phyloP scores from a whole-genome alignment of 257 asterid species.

The Cinchona pubescens region DNA sequence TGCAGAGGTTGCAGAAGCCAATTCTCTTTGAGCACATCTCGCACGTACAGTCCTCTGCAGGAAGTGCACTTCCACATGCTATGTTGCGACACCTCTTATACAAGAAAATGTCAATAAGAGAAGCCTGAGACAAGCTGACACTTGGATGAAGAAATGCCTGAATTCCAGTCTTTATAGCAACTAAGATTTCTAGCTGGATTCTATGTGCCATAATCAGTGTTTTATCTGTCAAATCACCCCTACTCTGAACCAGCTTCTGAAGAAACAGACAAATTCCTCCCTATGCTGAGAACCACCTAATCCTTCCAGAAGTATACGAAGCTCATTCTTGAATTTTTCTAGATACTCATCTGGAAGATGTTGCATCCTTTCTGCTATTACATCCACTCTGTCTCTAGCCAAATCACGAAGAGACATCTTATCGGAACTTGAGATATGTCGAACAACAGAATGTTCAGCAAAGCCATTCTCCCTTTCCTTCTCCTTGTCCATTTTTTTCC shows the following conservation, averaged over 20 bases:
- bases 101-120: constrained; percentile 78
- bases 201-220: constrained; percentile 62
- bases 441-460: constrained; percentile 71
- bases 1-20: constrained; percentile 97
- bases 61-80: constrained; percentile 76
- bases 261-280: constrained; percentile 73
- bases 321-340: constrained; percentile 75
- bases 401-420: constrained; percentile 72
- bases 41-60: constrained; percentile 84
- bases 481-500: constrained; percentile 58
- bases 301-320: constrained; percentile 87
- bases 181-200: constrained; percentile 81
- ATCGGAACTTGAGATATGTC: constrained; percentile 59
- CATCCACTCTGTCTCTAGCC: constrained; percentile 74
- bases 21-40: constrained; percentile 72
- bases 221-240: constrained; percentile 79
- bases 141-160: constrained; percentile 94
- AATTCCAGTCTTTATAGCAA: constrained; percentile 82
- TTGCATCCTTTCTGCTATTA: constrained; percentile 77
- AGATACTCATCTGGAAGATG: constrained; percentile 76
- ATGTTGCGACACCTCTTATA: constrained; percentile 85
- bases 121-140: constrained; percentile 89
- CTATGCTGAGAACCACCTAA: constrained; percentile 80
- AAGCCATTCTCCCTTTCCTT: constrained; percentile 68
- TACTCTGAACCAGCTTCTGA: constrained; percentile 79